Evolutionary conservation across 2,329 filamentous ascomycete species (phyloP), one percentile per base, ranked within the genome.

Genomic region (Paracamarosporium sp.): DNA sequence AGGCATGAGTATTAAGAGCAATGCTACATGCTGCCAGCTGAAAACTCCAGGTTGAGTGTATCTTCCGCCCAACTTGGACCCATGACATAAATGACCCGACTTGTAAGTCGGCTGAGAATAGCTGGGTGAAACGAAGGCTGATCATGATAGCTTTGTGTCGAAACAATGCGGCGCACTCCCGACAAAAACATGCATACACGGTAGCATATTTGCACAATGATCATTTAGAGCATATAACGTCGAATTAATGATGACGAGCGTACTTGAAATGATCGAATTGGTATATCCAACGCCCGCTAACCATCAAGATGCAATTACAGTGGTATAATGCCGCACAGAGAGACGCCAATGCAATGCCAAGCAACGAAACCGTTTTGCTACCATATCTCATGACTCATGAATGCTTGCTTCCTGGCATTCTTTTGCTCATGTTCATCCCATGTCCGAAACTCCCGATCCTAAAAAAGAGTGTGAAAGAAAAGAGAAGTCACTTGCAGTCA

Each of bases 321-420:
- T 53, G 51, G 56, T 54, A 54, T 54, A 54, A 50, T 48, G 45
- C 40, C 38, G 40, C 51, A 46, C 33, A 36, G 22, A 53, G 27
- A 55, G 17, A 52, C 48, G 48, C 48, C 40, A 22, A 17, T 53
- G 48, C 43, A 43, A 59, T 62, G 56, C 61, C 28, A 47, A 56
- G 57, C 3, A 48, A 56, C 48, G 8, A 2, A 44, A 22, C 43
- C 55, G 43, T 43, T 13, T 24, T 46, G 9, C 24, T 13, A 36
- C 15, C 22, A 55, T 59, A 41, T 53, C 46, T 45, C 27, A 44
- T 45, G 40, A 53, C 35, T 38, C 46, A 20, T 31, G 20, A 31
- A 51, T 30, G 25, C 24, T 17, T 17, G 25, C 15, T 45, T 43
- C 40, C n/a, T 43, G 13, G 40, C 22, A 7, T 43, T 12, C 25